Percentiles rank a stretch among this genome's conserved stretches.
Evolutionary conservation across 805 yeast species (phyloP).

Genomic region (Saccharomycopsis schoenii): DNA sequence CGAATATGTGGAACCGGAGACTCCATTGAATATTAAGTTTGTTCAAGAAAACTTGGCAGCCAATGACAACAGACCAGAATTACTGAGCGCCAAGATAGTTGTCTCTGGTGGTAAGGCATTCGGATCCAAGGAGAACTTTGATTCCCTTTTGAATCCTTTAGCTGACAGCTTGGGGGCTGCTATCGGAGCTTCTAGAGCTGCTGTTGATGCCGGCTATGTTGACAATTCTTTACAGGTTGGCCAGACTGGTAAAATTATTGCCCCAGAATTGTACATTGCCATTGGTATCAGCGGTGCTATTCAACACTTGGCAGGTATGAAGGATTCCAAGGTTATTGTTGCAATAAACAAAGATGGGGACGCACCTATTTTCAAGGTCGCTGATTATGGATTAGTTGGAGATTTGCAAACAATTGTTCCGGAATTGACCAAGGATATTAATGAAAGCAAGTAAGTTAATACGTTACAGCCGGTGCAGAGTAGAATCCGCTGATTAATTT

Average conservation of each 20-base stretch:
- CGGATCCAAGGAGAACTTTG: conserved; percentile 82
- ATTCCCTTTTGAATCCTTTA: conserved; percentile 63
- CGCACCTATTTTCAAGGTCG: conserved; percentile 84
- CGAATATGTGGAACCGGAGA: conserved; percentile 26
- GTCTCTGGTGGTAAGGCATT: conserved; percentile 94
- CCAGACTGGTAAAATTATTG: conserved; percentile 96
- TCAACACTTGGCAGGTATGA: conserved; percentile 98
- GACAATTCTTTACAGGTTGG: conserved; percentile 96
- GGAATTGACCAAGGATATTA: conserved; percentile 64
- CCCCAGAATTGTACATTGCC: conserved; percentile 90
- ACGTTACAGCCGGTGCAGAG: background rate
- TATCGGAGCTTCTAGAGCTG: conserved; percentile 96
- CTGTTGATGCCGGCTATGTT: conserved; percentile 92
- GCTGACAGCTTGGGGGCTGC: conserved; percentile 84
- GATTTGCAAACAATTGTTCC: conserved; percentile 83
- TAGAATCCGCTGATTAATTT: too few species aligned
- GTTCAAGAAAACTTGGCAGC: conserved; percentile 65
- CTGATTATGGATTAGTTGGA: conserved; percentile 84
- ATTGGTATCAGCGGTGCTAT: conserved; percentile 96
- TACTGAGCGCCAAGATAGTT: conserved; percentile 70
- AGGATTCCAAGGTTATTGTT: conserved; percentile 86
- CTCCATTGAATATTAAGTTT: conserved; percentile 43
- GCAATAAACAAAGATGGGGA: conserved; percentile 93
- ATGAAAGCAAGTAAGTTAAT: background rate
- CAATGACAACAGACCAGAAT: conserved; percentile 76